phyloP scores from a whole-genome alignment of 2,329 filamentous ascomycete genomes.

The Colletotrichum filicis region DNA sequence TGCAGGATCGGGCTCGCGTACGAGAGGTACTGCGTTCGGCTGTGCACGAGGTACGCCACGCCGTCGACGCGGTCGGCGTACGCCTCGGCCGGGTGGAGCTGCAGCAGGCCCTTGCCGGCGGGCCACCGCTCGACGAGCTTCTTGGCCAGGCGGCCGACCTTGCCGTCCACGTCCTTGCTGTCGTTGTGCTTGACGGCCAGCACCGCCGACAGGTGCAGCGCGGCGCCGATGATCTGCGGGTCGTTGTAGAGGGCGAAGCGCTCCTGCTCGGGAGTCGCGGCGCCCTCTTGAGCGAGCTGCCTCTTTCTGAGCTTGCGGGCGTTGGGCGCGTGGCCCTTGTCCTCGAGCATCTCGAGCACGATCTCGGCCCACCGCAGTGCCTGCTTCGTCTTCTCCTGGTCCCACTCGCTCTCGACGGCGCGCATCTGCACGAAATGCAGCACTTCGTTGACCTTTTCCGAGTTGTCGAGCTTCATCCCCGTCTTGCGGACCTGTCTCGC shows the following conservation, averaged over 20 bases:
- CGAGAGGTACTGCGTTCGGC: conserved; percentile 47
- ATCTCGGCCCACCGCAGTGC: conserved; percentile 58
- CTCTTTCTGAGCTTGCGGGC: conserved; percentile 34
- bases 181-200: conserved; percentile 47
- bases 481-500: conserved; percentile 59
- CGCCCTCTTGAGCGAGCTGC: background rate
- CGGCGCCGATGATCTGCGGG: conserved; percentile 54
- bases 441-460: conserved; percentile 53
- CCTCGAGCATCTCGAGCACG: conserved; percentile 61
- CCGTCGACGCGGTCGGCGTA: conserved; percentile 38
- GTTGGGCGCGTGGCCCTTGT: conserved; percentile 48
- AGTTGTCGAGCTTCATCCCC: conserved; percentile 53
- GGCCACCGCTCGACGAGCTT: conserved; percentile 55
- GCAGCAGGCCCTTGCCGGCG: conserved; percentile 46
- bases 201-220: conserved; percentile 56
- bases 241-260: conserved; percentile 49
- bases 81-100: conserved; percentile 48
- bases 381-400: conserved; percentile 48
- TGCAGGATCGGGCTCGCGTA: conserved; percentile 47
- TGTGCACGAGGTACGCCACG: conserved; percentile 44
- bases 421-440: conserved; percentile 53
- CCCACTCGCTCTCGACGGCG: conserved; percentile 51
- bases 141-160: conserved; percentile 49
- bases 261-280: background rate
- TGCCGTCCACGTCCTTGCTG: conserved; percentile 44